Conservation (phyloP, 2,329 filamentous ascomycete genomes). For the Stenocarpella maydis region DNA sequence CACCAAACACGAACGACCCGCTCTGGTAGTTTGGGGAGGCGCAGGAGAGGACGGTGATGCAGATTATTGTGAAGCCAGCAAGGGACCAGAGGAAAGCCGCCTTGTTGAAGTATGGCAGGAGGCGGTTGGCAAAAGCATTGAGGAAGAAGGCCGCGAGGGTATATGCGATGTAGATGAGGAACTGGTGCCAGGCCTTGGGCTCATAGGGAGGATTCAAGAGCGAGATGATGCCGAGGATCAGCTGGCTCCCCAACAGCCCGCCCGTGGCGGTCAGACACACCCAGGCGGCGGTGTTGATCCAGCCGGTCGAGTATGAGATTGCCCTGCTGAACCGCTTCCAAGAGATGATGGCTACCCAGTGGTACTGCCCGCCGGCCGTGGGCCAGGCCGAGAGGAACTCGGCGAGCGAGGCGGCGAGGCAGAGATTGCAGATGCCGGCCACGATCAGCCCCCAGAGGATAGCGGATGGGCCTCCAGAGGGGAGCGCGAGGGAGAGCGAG, state of each 20-base stretch:
- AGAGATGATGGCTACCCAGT: conserved; percentile 74
- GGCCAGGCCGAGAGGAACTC: conserved; percentile 75
- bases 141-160: conserved; percentile 67
- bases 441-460: conserved; percentile 77
- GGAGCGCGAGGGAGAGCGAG: conserved; percentile 61
- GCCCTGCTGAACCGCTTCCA: conserved; percentile 67
- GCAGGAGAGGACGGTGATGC: conserved; percentile 72
- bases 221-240: conserved; percentile 71
- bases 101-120: conserved; percentile 73
- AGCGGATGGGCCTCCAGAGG: conserved; percentile 72
- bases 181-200: conserved; percentile 73
- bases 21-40: conserved; percentile 71
- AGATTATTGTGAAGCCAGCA: conserved; percentile 73
- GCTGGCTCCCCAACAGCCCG: conserved; percentile 71
- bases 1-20: conserved; percentile 70
- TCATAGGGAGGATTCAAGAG: conserved; percentile 67
- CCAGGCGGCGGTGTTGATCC: conserved; percentile 79
- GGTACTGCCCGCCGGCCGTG: conserved; percentile 70
- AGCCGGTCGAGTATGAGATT: conserved; percentile 75
- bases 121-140: conserved; percentile 69
- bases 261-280: conserved; percentile 74
- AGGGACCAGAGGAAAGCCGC: conserved; percentile 77
- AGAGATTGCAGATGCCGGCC: conserved; percentile 74
- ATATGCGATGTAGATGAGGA: conserved; percentile 74
- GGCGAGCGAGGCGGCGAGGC: conserved; percentile 72